Conservation (phyloP, 768 basidiomycete genomes). For the Botryobasidium botryosum region DNA sequence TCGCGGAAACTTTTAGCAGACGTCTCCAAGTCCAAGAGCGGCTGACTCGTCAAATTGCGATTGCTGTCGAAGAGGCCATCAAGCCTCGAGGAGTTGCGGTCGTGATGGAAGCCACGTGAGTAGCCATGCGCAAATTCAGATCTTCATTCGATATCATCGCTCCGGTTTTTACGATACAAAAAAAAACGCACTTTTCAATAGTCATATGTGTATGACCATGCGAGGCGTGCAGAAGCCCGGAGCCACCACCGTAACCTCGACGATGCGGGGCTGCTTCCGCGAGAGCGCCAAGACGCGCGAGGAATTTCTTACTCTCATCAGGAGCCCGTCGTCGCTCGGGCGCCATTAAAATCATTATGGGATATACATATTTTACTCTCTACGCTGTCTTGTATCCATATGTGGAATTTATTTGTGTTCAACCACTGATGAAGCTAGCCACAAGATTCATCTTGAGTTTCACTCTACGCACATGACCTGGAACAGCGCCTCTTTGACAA, state of each 20-base stretch:
- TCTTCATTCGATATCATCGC: no score
- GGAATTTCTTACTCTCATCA: conserved; percentile 79
- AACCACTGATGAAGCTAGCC: no score
- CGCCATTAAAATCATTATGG: no score
- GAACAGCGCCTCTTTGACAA: no score
- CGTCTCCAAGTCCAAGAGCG: conserved; percentile 96
- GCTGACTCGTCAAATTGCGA: conserved; percentile 90
- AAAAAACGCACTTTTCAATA: conserved; percentile 17
- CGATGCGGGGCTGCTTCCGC: conserved; percentile 97
- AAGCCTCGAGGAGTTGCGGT: conserved; percentile 95
- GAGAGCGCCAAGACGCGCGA: conserved; percentile 98
- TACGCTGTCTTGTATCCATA: no score
- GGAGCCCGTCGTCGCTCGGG: conserved; percentile 10
- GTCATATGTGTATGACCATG: conserved; percentile 99
- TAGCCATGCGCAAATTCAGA: no score
- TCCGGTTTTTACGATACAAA: no score
- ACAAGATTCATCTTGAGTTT: no score
- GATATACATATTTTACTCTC: no score
- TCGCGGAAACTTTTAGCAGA: conserved; percentile 93
- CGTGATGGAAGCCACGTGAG: conserved; percentile 96
- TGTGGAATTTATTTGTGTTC: no score
- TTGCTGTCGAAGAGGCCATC: conserved; percentile 97
- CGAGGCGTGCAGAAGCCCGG: conserved; percentile 98
- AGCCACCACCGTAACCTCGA: conserved; percentile 84
- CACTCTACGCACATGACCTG: no score